A percentile compares a stretch with the other conserved stretches of the same genome.
phyloP scores from a whole-genome alignment of 768 basidiomycete species.

The Agaricus blazei region DNA sequence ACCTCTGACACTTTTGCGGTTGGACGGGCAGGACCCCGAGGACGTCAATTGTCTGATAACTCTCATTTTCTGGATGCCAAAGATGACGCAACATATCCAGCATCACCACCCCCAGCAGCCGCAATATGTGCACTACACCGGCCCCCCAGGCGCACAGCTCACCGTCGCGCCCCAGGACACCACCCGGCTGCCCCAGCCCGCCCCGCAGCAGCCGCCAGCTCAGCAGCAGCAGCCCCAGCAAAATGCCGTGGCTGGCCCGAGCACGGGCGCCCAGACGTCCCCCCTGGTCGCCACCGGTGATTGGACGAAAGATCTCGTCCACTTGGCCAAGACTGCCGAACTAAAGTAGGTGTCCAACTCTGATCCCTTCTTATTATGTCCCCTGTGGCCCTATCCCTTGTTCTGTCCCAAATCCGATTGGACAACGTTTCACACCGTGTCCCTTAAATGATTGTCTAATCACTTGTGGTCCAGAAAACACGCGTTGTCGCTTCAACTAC shows the following conservation, averaged over 20 bases:
- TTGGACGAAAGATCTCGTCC: constrained; percentile 84
- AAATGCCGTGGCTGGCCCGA: constrained; percentile 15
- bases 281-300: constrained; percentile 78
- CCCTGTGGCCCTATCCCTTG: background rate
- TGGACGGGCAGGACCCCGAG: constrained; percentile 29
- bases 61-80: constrained; percentile 20
- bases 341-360: constrained; percentile 60
- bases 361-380: background rate
- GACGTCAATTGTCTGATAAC: constrained; percentile 29
- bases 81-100: constrained; percentile 42
- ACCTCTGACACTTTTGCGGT: constrained; percentile 13
- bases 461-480: constrained; percentile 53
- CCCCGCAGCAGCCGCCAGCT: constrained; percentile 17
- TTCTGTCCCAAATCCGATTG: background rate
- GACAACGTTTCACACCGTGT: background rate
- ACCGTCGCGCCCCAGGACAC: constrained; percentile 18
- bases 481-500: constrained; percentile 75
- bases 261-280: constrained; percentile 2
- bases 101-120: constrained; percentile 27
- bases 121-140: constrained; percentile 34
- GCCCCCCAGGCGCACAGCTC: constrained; percentile 20
- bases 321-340: constrained; percentile 83
- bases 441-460: constrained; percentile 5
- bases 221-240: constrained; percentile 14
- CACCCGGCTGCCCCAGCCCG: constrained; percentile 26